Percentiles rank a stretch among this genome's conserved stretches.
These are phyloP conservation scores for Camelina hispida DNA, from an alignment of 345 rosid species.

Conservation along the genomic window DNA sequence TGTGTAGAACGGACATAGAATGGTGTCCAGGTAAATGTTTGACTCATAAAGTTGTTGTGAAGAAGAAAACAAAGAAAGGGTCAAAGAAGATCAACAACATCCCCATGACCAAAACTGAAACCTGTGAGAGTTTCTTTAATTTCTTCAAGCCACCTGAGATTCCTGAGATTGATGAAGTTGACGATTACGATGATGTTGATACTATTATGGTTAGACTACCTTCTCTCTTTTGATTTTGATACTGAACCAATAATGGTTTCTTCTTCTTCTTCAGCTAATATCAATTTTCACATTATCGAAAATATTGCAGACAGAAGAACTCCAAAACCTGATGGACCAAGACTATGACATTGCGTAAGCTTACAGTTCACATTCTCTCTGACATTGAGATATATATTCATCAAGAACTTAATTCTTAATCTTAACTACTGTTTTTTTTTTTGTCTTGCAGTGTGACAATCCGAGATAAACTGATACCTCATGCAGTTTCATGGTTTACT, in stretches of 20 bases:
- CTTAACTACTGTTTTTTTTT: not conserved
- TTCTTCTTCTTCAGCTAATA: not conserved
- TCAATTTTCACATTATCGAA: not conserved
- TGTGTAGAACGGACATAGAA: constrained; percentile 74
- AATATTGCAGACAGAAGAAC: constrained; percentile 63
- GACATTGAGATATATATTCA: not conserved
- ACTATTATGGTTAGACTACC: constrained; percentile 15
- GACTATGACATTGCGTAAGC: constrained; percentile 91
- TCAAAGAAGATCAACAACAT: constrained; percentile 69
- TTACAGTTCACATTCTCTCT: constrained; percentile 30
- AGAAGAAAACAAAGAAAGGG: constrained; percentile 91
- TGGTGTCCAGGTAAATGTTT: constrained; percentile 94
- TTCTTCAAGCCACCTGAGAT: constrained; percentile 91
- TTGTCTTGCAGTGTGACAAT: constrained; percentile 69
- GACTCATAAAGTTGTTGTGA: constrained; percentile 70
- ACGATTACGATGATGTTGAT: constrained; percentile 63
- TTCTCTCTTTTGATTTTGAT: not conserved
- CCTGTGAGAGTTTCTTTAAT: constrained; percentile 89
- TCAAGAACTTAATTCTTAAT: not conserved
- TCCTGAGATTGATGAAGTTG: constrained; percentile 81
- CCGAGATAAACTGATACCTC: constrained; percentile 84
- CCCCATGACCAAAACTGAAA: constrained; percentile 83
- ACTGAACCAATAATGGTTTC: not conserved
- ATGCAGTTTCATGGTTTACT: constrained; percentile 94
- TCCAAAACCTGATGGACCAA: constrained; percentile 84